Evolutionary conservation across 2,329 filamentous ascomycete genomes (phyloP).

Genomic region (Colletotrichum tabaci): DNA sequence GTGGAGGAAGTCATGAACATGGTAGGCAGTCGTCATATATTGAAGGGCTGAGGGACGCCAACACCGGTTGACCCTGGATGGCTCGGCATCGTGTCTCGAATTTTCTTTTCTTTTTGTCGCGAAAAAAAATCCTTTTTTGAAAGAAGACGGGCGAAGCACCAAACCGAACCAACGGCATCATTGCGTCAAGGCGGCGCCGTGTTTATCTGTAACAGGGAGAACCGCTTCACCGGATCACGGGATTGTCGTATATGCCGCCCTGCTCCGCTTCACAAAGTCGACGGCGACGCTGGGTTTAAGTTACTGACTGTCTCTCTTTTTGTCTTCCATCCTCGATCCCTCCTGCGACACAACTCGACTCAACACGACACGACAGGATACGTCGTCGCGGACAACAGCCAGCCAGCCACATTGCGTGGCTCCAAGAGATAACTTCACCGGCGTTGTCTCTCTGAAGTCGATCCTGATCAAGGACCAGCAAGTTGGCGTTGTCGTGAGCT

Average conservation of each 20-base stretch:
- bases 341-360: conserved; percentile 5
- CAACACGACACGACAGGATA: not conserved
- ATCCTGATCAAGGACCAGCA: not conserved
- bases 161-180: not conserved
- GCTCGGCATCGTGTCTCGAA: conserved; percentile 5
- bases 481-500: not conserved
- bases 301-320: conserved; percentile 15
- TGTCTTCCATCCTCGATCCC: not conserved
- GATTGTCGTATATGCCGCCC: not conserved
- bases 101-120: conserved; percentile 15
- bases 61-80: not conserved
- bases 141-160: conserved; percentile 2
- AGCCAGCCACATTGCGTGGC: too few species aligned
- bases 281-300: conserved; percentile 7
- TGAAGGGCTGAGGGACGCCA: conserved; percentile 21
- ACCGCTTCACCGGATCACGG: conserved; percentile 12
- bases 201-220: conserved; percentile 30
- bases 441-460: not conserved
- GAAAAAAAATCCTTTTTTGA: not conserved
- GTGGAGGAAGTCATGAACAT: conserved; percentile 5
- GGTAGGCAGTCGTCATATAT: conserved; percentile 32
- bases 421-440: not conserved
- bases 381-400: conserved; percentile 3
- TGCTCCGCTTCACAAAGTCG: not conserved
- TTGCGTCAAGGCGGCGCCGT: not conserved